These are phyloP conservation scores for Pyracantha coccinea DNA, from an alignment of 331 rosid genomes.

Conservation along the genomic window DNA sequence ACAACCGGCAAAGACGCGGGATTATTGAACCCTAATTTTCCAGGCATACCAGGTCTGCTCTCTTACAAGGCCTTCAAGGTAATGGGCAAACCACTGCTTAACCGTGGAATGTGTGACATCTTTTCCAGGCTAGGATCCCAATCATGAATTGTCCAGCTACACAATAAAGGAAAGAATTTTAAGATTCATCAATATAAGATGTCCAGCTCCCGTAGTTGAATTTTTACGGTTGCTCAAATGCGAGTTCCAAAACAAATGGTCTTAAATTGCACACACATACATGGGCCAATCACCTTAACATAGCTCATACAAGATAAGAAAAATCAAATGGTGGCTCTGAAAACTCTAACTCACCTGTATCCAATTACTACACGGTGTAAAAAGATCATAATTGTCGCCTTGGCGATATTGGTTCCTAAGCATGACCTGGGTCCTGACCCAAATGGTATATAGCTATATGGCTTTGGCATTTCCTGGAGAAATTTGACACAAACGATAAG, in stretches of 20 bases:
- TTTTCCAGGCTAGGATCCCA: slow-evolving; percentile 54
- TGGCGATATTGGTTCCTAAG: slow-evolving; percentile 65
- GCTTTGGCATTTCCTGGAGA: slow-evolving; percentile 61
- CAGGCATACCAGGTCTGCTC: not conserved
- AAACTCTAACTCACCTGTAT: slow-evolving; percentile 40
- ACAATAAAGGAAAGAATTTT: not conserved
- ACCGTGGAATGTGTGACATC: slow-evolving; percentile 64
- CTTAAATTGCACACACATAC: not conserved
- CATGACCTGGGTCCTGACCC: slow-evolving; percentile 79
- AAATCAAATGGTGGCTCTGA: no score
- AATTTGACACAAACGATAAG: not conserved
- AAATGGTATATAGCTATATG: slow-evolving; percentile 58
- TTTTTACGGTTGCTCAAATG: not conserved
- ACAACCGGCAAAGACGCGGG: not conserved
- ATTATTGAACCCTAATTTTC: not conserved
- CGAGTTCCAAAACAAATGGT: not conserved
- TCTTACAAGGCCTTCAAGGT: slow-evolving; percentile 46
- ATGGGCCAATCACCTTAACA: no score
- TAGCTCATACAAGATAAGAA: not conserved
- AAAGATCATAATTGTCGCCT: slow-evolving; percentile 56
- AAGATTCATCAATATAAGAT: not conserved
- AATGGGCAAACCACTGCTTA: slow-evolving; percentile 60
- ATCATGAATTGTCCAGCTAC: slow-evolving; percentile 68
- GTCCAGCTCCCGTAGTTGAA: not conserved
- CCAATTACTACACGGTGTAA: slow-evolving; percentile 46